Evolutionary conservation across 2,329 filamentous ascomycete species (phyloP), one percentile per base, ranked within the genome.

Genomic region (Chaetomium sp.): DNA sequence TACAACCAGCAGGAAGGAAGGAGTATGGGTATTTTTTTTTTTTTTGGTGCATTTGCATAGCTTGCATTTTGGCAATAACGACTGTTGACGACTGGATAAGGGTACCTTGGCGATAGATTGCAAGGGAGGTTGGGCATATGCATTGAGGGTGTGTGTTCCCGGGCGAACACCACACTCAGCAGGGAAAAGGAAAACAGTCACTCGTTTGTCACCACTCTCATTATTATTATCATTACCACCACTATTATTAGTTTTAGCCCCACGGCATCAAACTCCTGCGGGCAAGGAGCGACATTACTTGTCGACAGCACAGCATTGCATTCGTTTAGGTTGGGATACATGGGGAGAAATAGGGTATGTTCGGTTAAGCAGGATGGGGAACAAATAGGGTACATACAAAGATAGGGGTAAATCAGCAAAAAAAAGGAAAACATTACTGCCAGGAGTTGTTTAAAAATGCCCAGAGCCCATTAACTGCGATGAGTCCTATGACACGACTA

Each of bases 171-270:
- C 19, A 27, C 19, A 27, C 19, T 2, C 19, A 27, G 19, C 19
- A 27, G 40, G 37, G 52, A 33, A 47, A 44, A 48, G 32, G 36
- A 38, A 32, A 19, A 44, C 11, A 48, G 42, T 27, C 19, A 27
- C 19, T 27, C 19, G 19, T 27, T 27, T 27, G 19, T 27, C 19
- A 27, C 19, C 19, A 27, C 19, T 27, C 19, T 27, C 19, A 27
- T 27, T 27, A 27, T 27, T 27, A 27, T 27, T 27, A 27, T 27
- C 19, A 27, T 27, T 27, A 51, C n/a, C 14, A 32, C 12, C 8
- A 40, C 37, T 40, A 43, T 47, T 48, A 48, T 12, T 46, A n/a
- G 43, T 47, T 37, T 32, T 42, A 36, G 53, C 53, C 42, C 48
- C 48, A 11, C 48, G 53, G 43, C 43, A 55, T 37, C 37, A 9